Evolutionary conservation across 306 rosid genomes (phyloP).

Genomic region (Lagenaria siceraria): DNA sequence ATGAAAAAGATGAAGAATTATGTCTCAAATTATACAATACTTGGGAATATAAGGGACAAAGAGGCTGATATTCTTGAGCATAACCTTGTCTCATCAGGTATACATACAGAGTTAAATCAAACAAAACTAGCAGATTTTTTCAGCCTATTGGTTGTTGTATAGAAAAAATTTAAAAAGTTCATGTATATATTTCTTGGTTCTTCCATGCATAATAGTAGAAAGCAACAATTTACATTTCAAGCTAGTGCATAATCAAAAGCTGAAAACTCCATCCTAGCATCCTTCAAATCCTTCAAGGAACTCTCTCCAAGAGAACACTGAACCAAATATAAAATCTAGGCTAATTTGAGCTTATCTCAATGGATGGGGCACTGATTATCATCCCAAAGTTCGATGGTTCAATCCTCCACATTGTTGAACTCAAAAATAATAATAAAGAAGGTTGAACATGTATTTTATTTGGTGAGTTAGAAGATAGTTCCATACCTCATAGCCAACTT

Average conservation of each 20-base stretch:
- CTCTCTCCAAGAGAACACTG: neutral
- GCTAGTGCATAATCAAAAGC: neutral
- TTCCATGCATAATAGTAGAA: neutral
- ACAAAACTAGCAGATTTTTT: neutral
- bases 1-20: neutral
- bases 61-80: neutral
- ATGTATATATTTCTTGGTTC: neutral
- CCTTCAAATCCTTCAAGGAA: neutral
- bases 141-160: neutral
- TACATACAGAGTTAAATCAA: neutral
- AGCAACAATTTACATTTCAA: neutral
- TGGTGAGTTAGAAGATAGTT: conserved; percentile 19
- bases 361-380: neutral
- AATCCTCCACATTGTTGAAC: neutral
- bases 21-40: neutral
- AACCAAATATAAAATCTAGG: neutral
- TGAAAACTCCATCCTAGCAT: neutral
- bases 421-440: neutral
- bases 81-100: neutral
- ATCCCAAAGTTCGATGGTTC: neutral
- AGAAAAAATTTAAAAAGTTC: neutral
- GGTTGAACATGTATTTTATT: conserved; percentile 3
- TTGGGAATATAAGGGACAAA: neutral
- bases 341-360: neutral
- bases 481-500: conserved; percentile 74